A percentile compares a stretch with the other conserved stretches of the same genome.
Evolutionary conservation across 768 basidiomycete species (phyloP).

Genomic region (Podaxis sp.): DNA sequence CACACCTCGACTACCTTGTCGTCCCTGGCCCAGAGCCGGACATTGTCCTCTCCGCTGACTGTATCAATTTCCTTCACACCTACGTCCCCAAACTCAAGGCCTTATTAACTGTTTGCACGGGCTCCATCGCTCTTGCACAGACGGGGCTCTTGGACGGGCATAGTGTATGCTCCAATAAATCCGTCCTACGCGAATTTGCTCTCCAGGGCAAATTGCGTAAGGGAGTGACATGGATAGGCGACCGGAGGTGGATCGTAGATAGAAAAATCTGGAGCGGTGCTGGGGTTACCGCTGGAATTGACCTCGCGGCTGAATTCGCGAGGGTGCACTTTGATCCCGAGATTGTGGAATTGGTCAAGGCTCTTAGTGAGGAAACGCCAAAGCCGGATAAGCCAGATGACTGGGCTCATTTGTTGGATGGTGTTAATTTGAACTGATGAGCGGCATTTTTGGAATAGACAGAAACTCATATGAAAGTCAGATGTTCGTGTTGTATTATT

Average conservation of each 20-base stretch:
- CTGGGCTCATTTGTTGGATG: conserved; percentile 25
- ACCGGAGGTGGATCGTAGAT: conserved; percentile 27
- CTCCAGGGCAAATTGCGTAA: conserved; percentile 18
- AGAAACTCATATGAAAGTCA: neutral
- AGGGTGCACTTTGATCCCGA: conserved; percentile 25
- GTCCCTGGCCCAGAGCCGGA: conserved; percentile 25
- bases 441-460: neutral
- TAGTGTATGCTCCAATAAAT: conserved; percentile 26
- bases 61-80: conserved; percentile 20
- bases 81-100: conserved; percentile 20
- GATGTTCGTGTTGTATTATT: neutral
- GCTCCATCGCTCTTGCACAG: conserved; percentile 22
- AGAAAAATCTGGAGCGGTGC: conserved; percentile 29
- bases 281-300: conserved; percentile 27
- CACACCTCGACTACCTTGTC: conserved; percentile 25
- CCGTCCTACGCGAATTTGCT: conserved; percentile 8
- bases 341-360: conserved; percentile 21
- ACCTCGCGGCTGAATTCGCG: conserved; percentile 28
- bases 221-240: conserved; percentile 30
- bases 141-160: conserved; percentile 27
- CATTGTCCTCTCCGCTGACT: conserved; percentile 15
- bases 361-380: conserved; percentile 24
- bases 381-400: conserved; percentile 28
- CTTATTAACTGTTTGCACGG: conserved; percentile 27
- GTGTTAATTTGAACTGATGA: conserved; percentile 20